These are phyloP conservation scores for Talaromyces sp. DNA, from an alignment of 2,329 filamentous ascomycete species.

Conservation along the genomic window DNA sequence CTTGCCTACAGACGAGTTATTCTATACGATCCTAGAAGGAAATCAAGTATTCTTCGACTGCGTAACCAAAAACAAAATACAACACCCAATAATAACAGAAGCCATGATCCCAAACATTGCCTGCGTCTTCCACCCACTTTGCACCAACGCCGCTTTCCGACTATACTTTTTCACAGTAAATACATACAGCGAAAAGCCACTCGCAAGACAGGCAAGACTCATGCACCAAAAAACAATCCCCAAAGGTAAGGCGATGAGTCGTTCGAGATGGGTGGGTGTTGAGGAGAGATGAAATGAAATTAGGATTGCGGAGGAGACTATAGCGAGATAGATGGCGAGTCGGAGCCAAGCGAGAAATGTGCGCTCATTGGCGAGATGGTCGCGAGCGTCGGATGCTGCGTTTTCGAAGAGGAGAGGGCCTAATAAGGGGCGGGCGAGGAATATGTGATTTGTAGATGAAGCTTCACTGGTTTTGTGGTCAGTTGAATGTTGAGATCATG, in stretches of 20 bases:
- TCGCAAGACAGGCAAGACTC: conserved; percentile 68
- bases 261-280: conserved; percentile 67
- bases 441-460: conserved; percentile 39
- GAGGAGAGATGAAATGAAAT: conserved; percentile 87
- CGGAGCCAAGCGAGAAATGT: conserved; percentile 89
- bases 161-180: conserved; percentile 79
- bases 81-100: conserved; percentile 44
- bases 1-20: neutral
- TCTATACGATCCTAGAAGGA: neutral
- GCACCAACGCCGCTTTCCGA: conserved; percentile 74
- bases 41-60: conserved; percentile 24
- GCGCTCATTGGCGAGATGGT: conserved; percentile 65
- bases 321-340: conserved; percentile 82
- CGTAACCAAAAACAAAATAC: conserved; percentile 44
- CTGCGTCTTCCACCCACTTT: conserved; percentile 92
- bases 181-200: conserved; percentile 84
- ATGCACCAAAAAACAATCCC: conserved; percentile 86
- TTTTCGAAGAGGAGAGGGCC: conserved; percentile 66
- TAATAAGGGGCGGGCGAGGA: conserved; percentile 54
- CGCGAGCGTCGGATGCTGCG: conserved; percentile 61
- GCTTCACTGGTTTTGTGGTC: conserved; percentile 25
- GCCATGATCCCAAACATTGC: conserved; percentile 55
- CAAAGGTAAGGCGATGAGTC: conserved; percentile 74
- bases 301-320: conserved; percentile 86
- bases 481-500: neutral